Base-by-base conservation (phyloP, 495 filamentous ascomycete genomes). In the Rostrohypoxylon terebratum region DNA sequence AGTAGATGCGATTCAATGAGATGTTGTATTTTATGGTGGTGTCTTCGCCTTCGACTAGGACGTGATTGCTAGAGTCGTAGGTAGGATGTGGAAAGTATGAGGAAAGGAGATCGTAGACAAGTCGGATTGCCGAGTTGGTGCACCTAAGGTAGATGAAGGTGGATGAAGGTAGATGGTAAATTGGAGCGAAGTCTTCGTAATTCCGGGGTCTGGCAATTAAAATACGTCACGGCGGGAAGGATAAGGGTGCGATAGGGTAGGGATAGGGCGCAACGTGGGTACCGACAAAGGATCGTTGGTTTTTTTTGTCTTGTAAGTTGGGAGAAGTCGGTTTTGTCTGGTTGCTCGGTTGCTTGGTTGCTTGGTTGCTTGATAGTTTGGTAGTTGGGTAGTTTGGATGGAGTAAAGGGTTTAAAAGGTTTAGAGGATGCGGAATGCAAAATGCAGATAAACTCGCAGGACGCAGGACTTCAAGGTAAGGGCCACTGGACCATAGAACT, bases 41-140 rank as follows among this genome's bases (percentile, higher is more conserved):
- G 68, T 75, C 69, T 68, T 66, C 74, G 69, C 51, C 75, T 74
- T 68, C 74, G 67, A 67, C 71, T 77, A 55, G 31, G 50, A 21
- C 36, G 31, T 16, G 7, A 18, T 63, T 59, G 42, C 34, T n/a
- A 44, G 23, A 28, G 69, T 68, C 69, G 42, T 69, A 72, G 58
- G 62, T 33, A 59, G 67, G 65, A 60, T 25, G n/a, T 25, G 28
- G 0, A 59, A 14, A 69, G 50, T 64, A 34, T 66, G 76, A 73
- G 36, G 77, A 33, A 76, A 59, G 50, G 73, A 72, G 38, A 73
- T 73, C 66, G 78, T 77, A 72, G 80, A 78, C 70, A 77, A 68
- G 33, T 79, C 65, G 58, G 58, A 66, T 6, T 53, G 47, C 31
- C 38, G 38, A 14, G 38, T 42, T 42, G n/a, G 13, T 11, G 13